Base-by-base conservation (phyloP, 257 asterid species). In the Fraxinus anomala region DNA sequence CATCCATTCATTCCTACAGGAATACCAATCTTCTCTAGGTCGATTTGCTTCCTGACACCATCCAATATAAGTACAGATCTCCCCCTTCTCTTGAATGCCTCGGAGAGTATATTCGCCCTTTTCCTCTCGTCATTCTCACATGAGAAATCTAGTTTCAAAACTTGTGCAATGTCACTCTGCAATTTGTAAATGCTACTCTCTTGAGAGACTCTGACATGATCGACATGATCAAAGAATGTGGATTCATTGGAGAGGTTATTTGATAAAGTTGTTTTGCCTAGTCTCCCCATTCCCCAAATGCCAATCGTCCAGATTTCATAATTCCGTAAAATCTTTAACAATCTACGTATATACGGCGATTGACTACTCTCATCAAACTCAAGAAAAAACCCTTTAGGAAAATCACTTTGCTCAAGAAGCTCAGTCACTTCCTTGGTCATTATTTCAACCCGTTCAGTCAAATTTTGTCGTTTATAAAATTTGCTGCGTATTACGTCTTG, bases 121-220 rank as follows among this genome's bases (percentile, higher is more conserved):
- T 44, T 73, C 28, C 65, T 24, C 6, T 65, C 56, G n/a, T 72
- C 73, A 14, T 21, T 21, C 40, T 66, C 81, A 11, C 33, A 13
- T n/a, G 34, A 44, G 28, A 81, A n/a, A 31, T 73, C 73, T 42
- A 81, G 23, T 2, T 70, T 65, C 68, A 72, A 61, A 24, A 24
- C 81, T 76, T 19, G 13, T 37, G 84, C 81, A 23, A 81, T n/a
- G 14, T 76, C 76, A 31, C 13, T 75, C 49, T 76, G 84, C 37
- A 76, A n/a, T 28, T 17, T 51, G 19, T 54, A 19, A 65, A 72
- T 72, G 78, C 14, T 72, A 1, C 10, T 51, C 37, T 33, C 33
- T 69, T n/a, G 75, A 72, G 81, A 76, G 21, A 72, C 40, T 9
- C 1, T 34, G n/a, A 81, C 56, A 67, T 78, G 77, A 47, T 47